Evolutionary conservation across 2,329 filamentous ascomycete genomes (phyloP), one percentile per base, ranked within the genome.

Genomic region (Tympanopsis confertula): DNA sequence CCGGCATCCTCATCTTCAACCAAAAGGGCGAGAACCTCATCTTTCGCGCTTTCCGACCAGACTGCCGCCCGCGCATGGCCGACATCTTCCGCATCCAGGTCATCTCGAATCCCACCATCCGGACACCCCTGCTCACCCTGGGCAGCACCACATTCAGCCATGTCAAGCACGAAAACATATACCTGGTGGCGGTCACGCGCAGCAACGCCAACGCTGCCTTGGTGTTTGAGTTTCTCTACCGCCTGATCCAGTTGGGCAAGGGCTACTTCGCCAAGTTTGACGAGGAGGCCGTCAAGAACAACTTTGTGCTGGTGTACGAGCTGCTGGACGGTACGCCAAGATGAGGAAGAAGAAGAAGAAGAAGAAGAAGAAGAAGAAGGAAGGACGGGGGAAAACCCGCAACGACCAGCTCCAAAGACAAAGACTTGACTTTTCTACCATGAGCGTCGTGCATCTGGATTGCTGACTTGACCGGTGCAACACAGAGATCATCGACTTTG

Each of bases 1-100:
- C 89, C 50, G 91, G 91, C 42, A 89, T 98, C 54, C 78, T 98
- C 49, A 81, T 98, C 49, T 98, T 98, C 74, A 98, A 98, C 51
- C 91, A 98, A 62, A 98, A 98, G 66, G 91, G 91, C 65, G 91
- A 98, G 69, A 95, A 98, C 64, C 85, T 98, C 56, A 98, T 98
- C 62, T 95, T 98, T 69, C 86, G 91, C 56, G 87, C 91, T 52
- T 98, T 96, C 65, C 87, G 91, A 55, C 94, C 94, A 59, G 93
- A 98, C 66, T 96, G 91, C 65, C 86, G 93, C 40, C 91, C 91
- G 39, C 86, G 91, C 38, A 83, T 98, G 46, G 91, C 91, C 65
- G 91, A 98, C 58, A 89, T 98, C 66, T 98, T 98, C 65, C 88
- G 91, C 62, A 98, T 98, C 61, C 91, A 98, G 58, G 89, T 98